Percentiles rank a stretch among this genome's conserved stretches.
phyloP scores from a whole-genome alignment of 257 asterid genomes.

The Primulina huaijiensis region DNA sequence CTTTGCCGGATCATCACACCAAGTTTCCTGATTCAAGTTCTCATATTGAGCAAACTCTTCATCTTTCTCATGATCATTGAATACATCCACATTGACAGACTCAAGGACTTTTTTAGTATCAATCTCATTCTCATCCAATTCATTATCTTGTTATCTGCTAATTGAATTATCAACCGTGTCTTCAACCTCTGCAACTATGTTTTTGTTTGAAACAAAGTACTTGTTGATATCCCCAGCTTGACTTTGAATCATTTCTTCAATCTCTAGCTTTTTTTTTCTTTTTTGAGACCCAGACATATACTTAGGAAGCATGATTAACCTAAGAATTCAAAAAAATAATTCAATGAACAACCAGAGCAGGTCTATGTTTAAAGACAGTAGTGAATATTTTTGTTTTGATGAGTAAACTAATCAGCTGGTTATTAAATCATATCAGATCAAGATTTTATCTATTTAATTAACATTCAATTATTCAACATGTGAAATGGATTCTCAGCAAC shows the following conservation, averaged over 20 bases:
- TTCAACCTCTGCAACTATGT: too few species aligned
- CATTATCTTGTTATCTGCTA: too few species aligned
- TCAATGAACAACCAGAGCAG: too few species aligned
- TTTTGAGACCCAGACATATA: background rate
- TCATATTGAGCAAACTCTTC: background rate
- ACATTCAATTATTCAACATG: background rate
- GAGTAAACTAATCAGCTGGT: background rate
- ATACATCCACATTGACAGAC: background rate
- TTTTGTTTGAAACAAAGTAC: too few species aligned
- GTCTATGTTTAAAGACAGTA: too few species aligned
- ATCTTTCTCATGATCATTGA: background rate
- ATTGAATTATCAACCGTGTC: too few species aligned
- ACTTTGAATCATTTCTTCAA: background rate
- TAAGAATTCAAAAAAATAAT: too few species aligned
- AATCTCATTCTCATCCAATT: background rate
- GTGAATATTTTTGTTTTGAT: background rate
- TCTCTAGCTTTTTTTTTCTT: background rate
- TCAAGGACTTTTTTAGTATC: background rate
- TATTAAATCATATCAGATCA: background rate
- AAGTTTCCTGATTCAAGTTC: background rate
- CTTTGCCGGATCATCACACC: background rate
- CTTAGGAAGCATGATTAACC: slow-evolving; percentile 4
- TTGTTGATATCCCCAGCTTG: background rate
- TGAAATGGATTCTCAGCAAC: slow-evolving; percentile 48
- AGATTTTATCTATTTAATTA: background rate